Base-by-base conservation (phyloP, 202 grass and related monocot species). In the Panicum virgatum region DNA sequence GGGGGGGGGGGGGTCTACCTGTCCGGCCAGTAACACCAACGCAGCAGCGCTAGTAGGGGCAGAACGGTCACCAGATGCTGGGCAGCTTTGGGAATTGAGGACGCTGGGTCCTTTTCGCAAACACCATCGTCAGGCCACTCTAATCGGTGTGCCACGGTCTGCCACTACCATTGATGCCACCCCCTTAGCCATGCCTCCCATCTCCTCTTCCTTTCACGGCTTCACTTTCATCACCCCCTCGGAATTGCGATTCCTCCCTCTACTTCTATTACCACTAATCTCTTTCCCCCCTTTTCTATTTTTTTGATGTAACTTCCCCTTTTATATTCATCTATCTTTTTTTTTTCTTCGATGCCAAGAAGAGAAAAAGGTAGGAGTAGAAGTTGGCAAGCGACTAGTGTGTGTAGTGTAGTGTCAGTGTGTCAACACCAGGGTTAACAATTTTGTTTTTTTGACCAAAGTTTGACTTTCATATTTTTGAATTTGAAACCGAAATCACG, bases 91-190 rank as follows among this genome's bases (percentile, higher is more conserved):
- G 87, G 82, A 84, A 85, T 81, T 80, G 82, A 80, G 80, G 63
- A 59, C 40, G 75, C 68, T 60, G 79, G 86, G 80, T 38, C 42
- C 69, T 70, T 60, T 80, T 56, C 62, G 22, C 70, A 57, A 71
- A 75, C 68, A 84, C 51, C 85, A 46, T 77, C 50, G 78, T 76
- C 81, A 75, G 75, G 75, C 75, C 69, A 80, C 86, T 89, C 82
- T 56, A 84, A 77, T 85, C 71, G 82, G 71, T 70, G 87, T 89
- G 75, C 87, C 70, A 76, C 15, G 87, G 87, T 89, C 87, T 89
- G 87, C 87, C 87, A 89, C 87, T 89, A 85, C 63, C 70, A 75
- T 45, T 29, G 66, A 72, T 78, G 56, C 64, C 32, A 34, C 32
- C 32, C 52, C 43, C 34, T 1, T 42, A 25, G 70, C 51, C 52